Base-by-base conservation (phyloP, 345 rosid species). In the Zanthoxylum bungeanum region DNA sequence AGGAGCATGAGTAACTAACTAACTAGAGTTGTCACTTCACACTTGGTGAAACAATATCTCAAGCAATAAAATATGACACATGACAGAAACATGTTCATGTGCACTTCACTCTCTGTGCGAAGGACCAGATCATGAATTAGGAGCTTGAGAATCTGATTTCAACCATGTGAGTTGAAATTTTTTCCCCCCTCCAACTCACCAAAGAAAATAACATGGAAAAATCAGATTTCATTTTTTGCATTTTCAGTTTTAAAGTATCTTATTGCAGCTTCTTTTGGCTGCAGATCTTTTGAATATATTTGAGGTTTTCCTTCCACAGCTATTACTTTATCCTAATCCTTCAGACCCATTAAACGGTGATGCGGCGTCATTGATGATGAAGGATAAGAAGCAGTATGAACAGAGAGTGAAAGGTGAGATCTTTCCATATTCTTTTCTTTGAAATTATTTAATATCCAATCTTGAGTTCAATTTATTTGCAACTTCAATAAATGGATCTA, bases 231-330 rank as follows among this genome's bases (percentile, higher is more conserved):
- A 11, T 10, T n/a, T 65, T 5, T 12, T 12, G 21, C 17, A n/a
- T 53, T 67, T 53, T 34, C 24, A 68, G 16, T 2, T 19, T 55
- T 55, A 60, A 37, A n/a, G 36, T 49, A 69, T 56, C 53, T 69
- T 28, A 69, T 34, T n/a, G 1, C 10, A 25, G 71, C 78, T 70
- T 80, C 82, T 57, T 21, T 27, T 24, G 47, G 33, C 34, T 73
- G 77, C 71, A 75, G 85, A 77, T 81, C 81, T 81, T 51, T 27
- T 78, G 57, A 81, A 81, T 39, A 68, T 78, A 36, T 81, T 81
- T 55, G 85, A 81, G 59, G 78, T 75, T 60, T 81, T 81, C 72
- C 79, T 81, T 62, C 85, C 82, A 3, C 85, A 78, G 61, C 70
- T 81, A 14, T 66, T 81, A 46, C 75, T 81, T 21, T 81, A 81